phyloP scores from a whole-genome alignment of 2,329 filamentous ascomycete species.

The Pezicula neosporulosa region DNA sequence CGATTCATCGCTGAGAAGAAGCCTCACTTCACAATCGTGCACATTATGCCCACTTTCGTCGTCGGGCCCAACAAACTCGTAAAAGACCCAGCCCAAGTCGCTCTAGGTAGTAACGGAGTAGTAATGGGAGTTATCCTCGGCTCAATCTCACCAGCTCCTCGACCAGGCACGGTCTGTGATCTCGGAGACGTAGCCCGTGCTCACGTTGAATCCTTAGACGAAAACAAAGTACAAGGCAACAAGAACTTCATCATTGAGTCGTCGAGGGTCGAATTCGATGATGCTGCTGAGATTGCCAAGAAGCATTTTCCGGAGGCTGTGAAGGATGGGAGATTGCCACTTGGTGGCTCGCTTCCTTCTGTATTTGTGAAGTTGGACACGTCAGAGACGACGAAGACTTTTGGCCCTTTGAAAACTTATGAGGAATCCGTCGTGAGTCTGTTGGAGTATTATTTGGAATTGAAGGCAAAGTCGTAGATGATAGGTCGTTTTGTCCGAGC shows the following conservation, averaged over 20 bases:
- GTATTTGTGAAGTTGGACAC: conserved; percentile 9
- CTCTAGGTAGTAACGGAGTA: not conserved
- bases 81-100: not conserved
- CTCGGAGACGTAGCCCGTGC: not conserved
- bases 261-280: conserved; percentile 10
- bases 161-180: not conserved
- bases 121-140: not conserved
- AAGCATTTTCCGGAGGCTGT: conserved; percentile 16
- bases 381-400: conserved; percentile 11
- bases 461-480: not conserved
- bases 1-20: conserved; percentile 18
- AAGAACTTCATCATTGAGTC: conserved; percentile 8
- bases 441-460: not conserved
- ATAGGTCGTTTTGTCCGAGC: too few relatives aligned
- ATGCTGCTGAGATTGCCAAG: conserved; percentile 13
- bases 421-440: not conserved
- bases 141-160: not conserved
- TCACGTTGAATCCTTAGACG: conserved; percentile 10
- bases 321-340: conserved; percentile 12
- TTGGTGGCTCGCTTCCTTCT: conserved; percentile 2
- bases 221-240: conserved; percentile 9
- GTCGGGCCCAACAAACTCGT: conserved; percentile 9
- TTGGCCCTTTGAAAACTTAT: conserved; percentile 4
- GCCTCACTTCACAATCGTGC: conserved; percentile 11
- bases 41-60: conserved; percentile 13